Percentiles rank a stretch among this genome's conserved stretches.
These are phyloP conservation scores for Darksidea phi DNA, from an alignment of 495 filamentous ascomycete genomes.

Conservation along the genomic window DNA sequence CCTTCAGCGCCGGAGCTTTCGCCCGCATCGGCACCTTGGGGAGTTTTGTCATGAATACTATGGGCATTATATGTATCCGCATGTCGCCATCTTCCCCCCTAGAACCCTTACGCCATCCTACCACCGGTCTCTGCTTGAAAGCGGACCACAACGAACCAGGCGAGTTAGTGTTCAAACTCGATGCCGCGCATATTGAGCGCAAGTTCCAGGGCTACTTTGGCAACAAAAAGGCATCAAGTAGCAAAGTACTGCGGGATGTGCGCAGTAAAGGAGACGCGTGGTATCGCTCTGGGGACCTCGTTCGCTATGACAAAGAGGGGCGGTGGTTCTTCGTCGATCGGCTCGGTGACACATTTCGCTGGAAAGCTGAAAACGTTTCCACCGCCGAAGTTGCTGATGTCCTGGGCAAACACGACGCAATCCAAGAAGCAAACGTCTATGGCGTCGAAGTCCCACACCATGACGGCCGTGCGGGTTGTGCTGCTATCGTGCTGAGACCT, in stretches of 20 bases:
- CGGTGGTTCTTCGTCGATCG: slow-evolving; percentile 81
- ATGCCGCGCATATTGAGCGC: slow-evolving; percentile 59
- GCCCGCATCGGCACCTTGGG: slow-evolving; percentile 70
- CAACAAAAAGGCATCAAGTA: slow-evolving; percentile 69
- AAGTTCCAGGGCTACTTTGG: slow-evolving; percentile 87
- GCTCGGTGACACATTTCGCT: slow-evolving; percentile 44
- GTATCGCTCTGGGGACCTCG: slow-evolving; percentile 82
- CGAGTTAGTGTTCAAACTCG: slow-evolving; percentile 75
- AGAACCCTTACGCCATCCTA: slow-evolving; percentile 65
- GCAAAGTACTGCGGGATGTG: slow-evolving; percentile 78
- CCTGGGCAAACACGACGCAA: slow-evolving; percentile 62
- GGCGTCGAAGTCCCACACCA: slow-evolving; percentile 79
- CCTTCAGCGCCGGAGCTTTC: slow-evolving; percentile 75
- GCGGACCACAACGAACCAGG: slow-evolving; percentile 65
- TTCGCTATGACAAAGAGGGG: slow-evolving; percentile 69
- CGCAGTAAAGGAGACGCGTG: slow-evolving; percentile 79
- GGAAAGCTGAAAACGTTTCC: slow-evolving; percentile 60
- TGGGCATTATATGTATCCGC: slow-evolving; percentile 58
- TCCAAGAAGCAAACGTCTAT: slow-evolving; percentile 85
- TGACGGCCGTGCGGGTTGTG: slow-evolving; percentile 85
- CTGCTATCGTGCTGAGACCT: slow-evolving; percentile 50
- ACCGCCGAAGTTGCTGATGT: slow-evolving; percentile 80
- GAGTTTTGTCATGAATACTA: slow-evolving; percentile 51
- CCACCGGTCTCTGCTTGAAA: slow-evolving; percentile 68
- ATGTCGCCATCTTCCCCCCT: slow-evolving; percentile 65